Conservation (phyloP, 768 basidiomycete species). For the Tulasnella sp. region DNA sequence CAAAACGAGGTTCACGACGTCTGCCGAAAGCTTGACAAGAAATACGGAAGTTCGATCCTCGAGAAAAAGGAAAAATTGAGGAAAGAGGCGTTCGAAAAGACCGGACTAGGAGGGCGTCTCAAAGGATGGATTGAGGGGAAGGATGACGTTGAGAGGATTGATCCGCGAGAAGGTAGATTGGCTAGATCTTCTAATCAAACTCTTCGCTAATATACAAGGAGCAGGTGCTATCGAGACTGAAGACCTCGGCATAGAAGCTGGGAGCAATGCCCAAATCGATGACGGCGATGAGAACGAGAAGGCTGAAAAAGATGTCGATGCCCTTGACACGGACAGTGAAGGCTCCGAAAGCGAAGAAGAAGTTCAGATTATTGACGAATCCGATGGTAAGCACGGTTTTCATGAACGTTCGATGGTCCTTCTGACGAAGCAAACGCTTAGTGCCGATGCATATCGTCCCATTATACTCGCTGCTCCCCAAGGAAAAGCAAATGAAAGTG, state of each 20-base stretch:
- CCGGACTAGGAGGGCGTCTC: neutral
- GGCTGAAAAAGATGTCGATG: slow-evolving; percentile 46
- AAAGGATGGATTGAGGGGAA: neutral
- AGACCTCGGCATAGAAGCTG: slow-evolving; percentile 33
- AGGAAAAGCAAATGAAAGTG: slow-evolving; percentile 90
- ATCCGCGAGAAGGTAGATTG: neutral
- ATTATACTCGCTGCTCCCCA: slow-evolving; percentile 82
- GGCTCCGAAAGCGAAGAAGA: slow-evolving; percentile 61
- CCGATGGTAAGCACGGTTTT: slow-evolving; percentile 33
- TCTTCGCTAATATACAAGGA: neutral
- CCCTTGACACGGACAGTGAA: slow-evolving; percentile 48
- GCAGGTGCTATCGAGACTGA: slow-evolving; percentile 69
- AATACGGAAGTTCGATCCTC: slow-evolving; percentile 57
- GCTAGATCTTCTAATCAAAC: neutral
- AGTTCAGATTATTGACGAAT: slow-evolving; percentile 53
- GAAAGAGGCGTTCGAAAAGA: neutral
- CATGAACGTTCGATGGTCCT: slow-evolving; percentile 27
- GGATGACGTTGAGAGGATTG: neutral
- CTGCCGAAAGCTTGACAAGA: slow-evolving; percentile 67
- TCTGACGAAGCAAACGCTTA: slow-evolving; percentile 24
- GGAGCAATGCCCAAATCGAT: slow-evolving; percentile 43
- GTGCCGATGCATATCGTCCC: slow-evolving; percentile 93
- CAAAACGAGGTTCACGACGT: slow-evolving; percentile 82
- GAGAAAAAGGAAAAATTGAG: slow-evolving; percentile 28
- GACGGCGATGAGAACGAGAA: slow-evolving; percentile 32